Conservation (phyloP, 2,329 filamentous ascomycete species). For the Cladosporium sphaerospermum region DNA sequence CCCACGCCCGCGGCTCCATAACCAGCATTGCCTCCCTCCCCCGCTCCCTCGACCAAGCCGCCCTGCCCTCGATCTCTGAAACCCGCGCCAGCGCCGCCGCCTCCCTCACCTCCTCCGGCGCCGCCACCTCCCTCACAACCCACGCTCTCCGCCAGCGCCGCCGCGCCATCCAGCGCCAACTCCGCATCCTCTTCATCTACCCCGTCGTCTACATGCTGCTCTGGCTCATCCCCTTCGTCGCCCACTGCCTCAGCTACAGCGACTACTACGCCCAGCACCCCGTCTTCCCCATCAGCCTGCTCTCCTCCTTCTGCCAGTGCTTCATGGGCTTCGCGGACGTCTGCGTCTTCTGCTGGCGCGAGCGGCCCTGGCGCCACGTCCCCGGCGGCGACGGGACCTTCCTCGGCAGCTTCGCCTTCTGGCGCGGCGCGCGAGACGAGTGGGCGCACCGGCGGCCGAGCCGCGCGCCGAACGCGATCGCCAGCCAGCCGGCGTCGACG, state of each 20-base stretch:
- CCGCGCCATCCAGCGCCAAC: slow-evolving; percentile 56
- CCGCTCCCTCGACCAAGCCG: slow-evolving; percentile 14
- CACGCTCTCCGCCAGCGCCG: slow-evolving; percentile 19
- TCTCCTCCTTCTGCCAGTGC: slow-evolving; percentile 53
- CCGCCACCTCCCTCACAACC: slow-evolving; percentile 4
- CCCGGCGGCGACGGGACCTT: slow-evolving; percentile 38
- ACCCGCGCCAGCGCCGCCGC: slow-evolving; percentile 10
- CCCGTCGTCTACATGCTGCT: slow-evolving; percentile 65
- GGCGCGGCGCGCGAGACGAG: slow-evolving; percentile 16
- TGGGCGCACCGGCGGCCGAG: slow-evolving; percentile 7
- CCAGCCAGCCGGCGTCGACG: slow-evolving; percentile 11
- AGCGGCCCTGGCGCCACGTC: slow-evolving; percentile 64
- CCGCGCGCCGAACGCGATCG: slow-evolving; percentile 6
- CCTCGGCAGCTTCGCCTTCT: slow-evolving; percentile 33
- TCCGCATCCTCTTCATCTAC: slow-evolving; percentile 70
- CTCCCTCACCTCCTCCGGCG: neutral
- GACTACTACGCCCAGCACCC: slow-evolving; percentile 46
- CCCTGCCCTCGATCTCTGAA: slow-evolving; percentile 22
- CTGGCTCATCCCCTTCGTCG: slow-evolving; percentile 66
- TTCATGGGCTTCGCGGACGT: slow-evolving; percentile 64
- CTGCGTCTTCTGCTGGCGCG: slow-evolving; percentile 60
- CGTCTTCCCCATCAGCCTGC: slow-evolving; percentile 51
- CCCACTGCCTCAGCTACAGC: slow-evolving; percentile 56
- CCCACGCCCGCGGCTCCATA: slow-evolving; percentile 19
- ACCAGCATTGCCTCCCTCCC: slow-evolving; percentile 16